A percentile compares a stretch with the other conserved stretches of the same genome.
These are phyloP conservation scores for Periconia macrospinosa DNA, from an alignment of 2,329 filamentous ascomycete genomes.

Conservation along the genomic window DNA sequence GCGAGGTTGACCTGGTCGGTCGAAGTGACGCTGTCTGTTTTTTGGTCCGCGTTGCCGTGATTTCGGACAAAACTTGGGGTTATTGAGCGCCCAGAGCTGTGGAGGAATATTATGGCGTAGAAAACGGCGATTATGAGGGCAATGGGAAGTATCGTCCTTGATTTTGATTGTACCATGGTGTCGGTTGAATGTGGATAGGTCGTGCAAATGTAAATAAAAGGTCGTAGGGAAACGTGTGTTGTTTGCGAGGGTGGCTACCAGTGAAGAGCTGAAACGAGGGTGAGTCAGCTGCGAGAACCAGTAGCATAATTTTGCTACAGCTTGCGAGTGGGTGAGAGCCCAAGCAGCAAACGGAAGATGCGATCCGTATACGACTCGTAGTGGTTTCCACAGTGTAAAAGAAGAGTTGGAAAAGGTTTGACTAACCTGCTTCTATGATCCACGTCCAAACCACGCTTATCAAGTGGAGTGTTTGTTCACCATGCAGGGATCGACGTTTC, in stretches of 20 bases:
- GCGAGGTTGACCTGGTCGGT: neutral
- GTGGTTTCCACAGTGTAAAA: neutral
- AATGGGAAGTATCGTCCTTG: neutral
- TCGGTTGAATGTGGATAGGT: neutral
- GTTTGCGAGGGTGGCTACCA: no score
- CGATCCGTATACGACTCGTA: neutral
- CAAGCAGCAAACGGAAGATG: no score
- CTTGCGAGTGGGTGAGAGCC: no score
- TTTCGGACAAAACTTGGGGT: neutral
- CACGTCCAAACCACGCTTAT: neutral
- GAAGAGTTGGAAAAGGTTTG: neutral
- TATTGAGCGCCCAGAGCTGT: neutral
- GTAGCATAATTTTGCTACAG: no score
- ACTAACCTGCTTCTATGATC: neutral
- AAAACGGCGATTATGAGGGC: neutral
- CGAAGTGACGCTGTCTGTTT: neutral
- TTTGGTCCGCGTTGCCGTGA: no score
- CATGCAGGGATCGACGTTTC: neutral
- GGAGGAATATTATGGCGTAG: neutral
- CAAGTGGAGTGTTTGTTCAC: neutral
- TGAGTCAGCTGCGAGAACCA: no score
- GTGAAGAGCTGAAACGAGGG: no score
- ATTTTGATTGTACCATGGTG: neutral
- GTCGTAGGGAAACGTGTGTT: neutral
- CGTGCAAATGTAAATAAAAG: neutral